Evolutionary conservation across 305 asterid genomes (phyloP).

Genomic region (Fraxinus nigra): DNA sequence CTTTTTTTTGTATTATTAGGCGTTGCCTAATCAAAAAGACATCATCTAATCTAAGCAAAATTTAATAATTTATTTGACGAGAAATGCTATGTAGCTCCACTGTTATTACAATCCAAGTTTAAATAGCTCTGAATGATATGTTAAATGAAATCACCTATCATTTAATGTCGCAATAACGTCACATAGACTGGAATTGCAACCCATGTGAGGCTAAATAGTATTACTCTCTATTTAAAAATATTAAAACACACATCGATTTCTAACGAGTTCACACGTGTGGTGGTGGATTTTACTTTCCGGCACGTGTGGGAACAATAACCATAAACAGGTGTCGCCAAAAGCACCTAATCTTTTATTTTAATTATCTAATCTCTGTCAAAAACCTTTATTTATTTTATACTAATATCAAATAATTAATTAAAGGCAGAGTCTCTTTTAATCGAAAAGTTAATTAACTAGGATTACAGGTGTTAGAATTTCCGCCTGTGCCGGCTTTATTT

Average conservation of each 20-base stretch:
- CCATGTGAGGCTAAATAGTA: no score
- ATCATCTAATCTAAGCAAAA: not conserved
- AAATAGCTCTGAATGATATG: no score
- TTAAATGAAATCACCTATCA: no score
- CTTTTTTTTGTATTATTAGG: not conserved
- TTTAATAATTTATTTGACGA: no score
- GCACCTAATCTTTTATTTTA: conserved; percentile 23
- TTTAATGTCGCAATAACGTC: no score
- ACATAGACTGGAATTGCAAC: no score
- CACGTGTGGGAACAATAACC: conserved; percentile 27
- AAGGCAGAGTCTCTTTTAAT: conserved; percentile 11
- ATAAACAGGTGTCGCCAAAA: conserved; percentile 22
- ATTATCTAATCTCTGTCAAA: conserved; percentile 16
- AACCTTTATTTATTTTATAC: not conserved
- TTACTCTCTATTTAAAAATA: no score
- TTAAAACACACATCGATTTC: not conserved
- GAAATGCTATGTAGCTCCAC: no score
- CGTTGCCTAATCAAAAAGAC: not conserved
- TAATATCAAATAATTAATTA: conserved; percentile 3
- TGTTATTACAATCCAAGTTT: no score
- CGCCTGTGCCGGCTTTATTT: conserved; percentile 53
- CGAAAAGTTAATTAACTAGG: conserved; percentile 18
- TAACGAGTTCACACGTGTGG: not conserved
- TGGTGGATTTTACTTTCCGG: not conserved
- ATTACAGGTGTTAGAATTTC: conserved; percentile 39